phyloP scores from a whole-genome alignment of 768 basidiomycete genomes.

The Termitomyces sp. region DNA sequence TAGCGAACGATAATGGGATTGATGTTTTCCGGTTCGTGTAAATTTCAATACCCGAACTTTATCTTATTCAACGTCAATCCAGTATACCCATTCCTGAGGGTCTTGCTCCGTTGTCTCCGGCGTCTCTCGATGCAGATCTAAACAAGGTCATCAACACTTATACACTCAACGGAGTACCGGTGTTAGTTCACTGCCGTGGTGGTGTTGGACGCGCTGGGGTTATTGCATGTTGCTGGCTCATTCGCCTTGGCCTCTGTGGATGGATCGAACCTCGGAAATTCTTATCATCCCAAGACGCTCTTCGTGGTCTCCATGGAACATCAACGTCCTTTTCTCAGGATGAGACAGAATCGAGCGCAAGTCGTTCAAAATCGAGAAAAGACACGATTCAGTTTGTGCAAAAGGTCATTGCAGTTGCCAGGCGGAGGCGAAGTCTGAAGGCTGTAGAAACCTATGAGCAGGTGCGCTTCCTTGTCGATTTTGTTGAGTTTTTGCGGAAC shows the following conservation, averaged over 20 bases:
- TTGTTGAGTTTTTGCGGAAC: constrained; percentile 55
- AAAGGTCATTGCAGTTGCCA: constrained; percentile 66
- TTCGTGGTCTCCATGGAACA: not conserved
- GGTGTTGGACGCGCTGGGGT: constrained; percentile 93
- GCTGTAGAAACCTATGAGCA: constrained; percentile 95
- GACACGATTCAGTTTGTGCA: constrained; percentile 68
- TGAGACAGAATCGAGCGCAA: not conserved
- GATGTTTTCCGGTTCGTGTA: constrained; percentile 69
- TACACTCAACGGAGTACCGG: constrained; percentile 64
- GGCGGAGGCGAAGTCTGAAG: constrained; percentile 78
- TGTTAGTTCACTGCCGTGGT: constrained; percentile 90
- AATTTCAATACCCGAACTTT: constrained; percentile 3
- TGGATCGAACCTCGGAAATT: constrained; percentile 38
- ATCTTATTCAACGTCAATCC: not conserved
- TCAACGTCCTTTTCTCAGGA: not conserved
- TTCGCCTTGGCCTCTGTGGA: constrained; percentile 87
- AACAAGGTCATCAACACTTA: constrained; percentile 64
- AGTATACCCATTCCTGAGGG: constrained; percentile 91
- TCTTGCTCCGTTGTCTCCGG: constrained; percentile 61
- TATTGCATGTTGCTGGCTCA: constrained; percentile 88
- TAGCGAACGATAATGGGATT: constrained; percentile 62
- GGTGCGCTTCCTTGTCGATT: constrained; percentile 79
- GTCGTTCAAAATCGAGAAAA: constrained; percentile 15
- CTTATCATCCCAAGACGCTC: not conserved
- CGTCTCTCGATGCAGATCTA: constrained; percentile 63